A percentile compares a stretch with the other conserved stretches of the same genome.
Evolutionary conservation across 1,284 basidiomycete genomes (phyloP).

Genomic region (Naganishia sp.): DNA sequence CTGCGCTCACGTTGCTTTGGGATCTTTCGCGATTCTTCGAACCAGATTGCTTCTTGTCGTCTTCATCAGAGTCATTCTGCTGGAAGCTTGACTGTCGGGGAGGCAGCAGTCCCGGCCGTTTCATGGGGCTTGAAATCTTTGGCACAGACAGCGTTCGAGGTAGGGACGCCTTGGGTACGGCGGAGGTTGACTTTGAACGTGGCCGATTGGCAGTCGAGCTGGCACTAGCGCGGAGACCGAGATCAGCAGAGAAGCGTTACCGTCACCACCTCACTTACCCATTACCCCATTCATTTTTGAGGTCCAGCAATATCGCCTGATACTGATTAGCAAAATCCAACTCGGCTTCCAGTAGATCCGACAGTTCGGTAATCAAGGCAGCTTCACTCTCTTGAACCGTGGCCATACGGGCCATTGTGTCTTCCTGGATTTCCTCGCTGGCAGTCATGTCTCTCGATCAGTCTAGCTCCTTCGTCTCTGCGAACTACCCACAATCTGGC

Average conservation of each 20-base stretch:
- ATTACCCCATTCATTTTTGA: constrained; percentile 66
- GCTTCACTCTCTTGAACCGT: constrained; percentile 75
- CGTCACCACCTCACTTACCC: constrained; percentile 55
- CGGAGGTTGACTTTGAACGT: constrained; percentile 44
- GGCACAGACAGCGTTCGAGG: constrained; percentile 13
- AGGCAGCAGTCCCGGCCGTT: constrained; percentile 7
- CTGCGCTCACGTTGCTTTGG: constrained; percentile 27
- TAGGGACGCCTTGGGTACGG: constrained; percentile 31
- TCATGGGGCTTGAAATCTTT: constrained; percentile 15
- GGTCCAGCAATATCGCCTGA: constrained; percentile 67
- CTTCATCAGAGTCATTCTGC: constrained; percentile 42
- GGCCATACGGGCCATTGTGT: constrained; percentile 71
- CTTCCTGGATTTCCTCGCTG: constrained; percentile 79
- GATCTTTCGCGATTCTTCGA: constrained; percentile 29
- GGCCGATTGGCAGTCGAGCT: constrained; percentile 34
- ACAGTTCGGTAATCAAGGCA: constrained; percentile 65
- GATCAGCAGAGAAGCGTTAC: not conserved
- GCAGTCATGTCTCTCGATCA: constrained; percentile 8
- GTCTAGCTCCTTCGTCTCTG: not conserved
- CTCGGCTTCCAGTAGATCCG: constrained; percentile 68
- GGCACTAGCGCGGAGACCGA: not conserved
- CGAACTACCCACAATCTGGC: constrained; percentile 66
- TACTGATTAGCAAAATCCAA: constrained; percentile 72
- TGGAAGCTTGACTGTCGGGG: constrained; percentile 14
- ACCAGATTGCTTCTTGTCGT: constrained; percentile 35